phyloP scores from a whole-genome alignment of 2,329 filamentous ascomycete species.

The Leptographium flavum region DNA sequence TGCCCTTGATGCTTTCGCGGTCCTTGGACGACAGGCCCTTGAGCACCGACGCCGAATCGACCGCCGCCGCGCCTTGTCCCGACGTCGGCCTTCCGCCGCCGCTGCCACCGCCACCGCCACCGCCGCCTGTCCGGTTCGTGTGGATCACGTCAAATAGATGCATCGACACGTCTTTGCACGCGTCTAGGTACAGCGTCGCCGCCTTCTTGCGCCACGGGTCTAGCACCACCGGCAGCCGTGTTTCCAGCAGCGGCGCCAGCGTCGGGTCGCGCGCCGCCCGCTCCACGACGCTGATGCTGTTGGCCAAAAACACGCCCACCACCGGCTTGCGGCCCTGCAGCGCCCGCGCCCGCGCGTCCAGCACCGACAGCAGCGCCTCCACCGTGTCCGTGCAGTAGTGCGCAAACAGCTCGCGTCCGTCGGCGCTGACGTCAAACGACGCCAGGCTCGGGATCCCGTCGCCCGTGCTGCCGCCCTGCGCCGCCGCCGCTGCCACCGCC shows the following conservation, averaged over 20 bases:
- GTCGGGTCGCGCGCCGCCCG: constrained; percentile 74
- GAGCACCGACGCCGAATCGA: constrained; percentile 71
- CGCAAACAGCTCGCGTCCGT: constrained; percentile 75
- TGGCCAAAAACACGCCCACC: constrained; percentile 81
- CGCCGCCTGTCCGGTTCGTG: constrained; percentile 50
- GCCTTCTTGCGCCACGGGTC: constrained; percentile 84
- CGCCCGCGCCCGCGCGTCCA: constrained; percentile 58
- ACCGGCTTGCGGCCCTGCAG: constrained; percentile 62
- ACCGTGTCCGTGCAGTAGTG: constrained; percentile 86
- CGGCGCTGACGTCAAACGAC: constrained; percentile 76
- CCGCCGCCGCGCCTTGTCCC: constrained; percentile 36
- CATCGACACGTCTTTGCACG: constrained; percentile 77
- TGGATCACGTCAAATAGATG: constrained; percentile 85
- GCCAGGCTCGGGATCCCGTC: constrained; percentile 56
- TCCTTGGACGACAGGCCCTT: constrained; percentile 80
- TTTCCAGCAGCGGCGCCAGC: constrained; percentile 54
- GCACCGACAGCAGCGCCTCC: constrained; percentile 58
- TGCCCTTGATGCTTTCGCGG: constrained; percentile 90
- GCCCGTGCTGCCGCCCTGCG: constrained; percentile 13
- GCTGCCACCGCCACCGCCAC: constrained; percentile 18
- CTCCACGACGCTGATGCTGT: constrained; percentile 72
- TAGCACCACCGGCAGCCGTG: constrained; percentile 45
- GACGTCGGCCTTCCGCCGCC: constrained; percentile 47
- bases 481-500: constrained; percentile 16
- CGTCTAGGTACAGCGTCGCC: constrained; percentile 64